Conservation (phyloP, 2,329 filamentous ascomycete genomes). For the Zymoseptoria tritici region DNA sequence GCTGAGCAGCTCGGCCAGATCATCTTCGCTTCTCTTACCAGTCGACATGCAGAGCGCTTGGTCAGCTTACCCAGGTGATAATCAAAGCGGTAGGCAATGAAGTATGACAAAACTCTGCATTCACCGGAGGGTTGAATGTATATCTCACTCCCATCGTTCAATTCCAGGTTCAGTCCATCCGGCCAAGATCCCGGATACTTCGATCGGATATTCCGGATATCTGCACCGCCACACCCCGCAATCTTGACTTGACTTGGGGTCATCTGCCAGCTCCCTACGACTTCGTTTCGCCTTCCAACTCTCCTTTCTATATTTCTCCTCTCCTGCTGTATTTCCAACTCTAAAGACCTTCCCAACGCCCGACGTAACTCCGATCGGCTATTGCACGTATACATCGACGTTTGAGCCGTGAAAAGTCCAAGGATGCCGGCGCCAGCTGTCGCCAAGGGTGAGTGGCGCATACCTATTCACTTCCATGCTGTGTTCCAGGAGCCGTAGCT, state of each 20-base stretch:
- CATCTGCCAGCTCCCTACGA: background rate
- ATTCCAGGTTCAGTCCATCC: background rate
- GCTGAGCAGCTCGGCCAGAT: background rate
- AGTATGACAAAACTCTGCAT: background rate
- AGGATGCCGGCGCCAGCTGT: constrained; percentile 7
- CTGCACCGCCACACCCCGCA: background rate
- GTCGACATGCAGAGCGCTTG: background rate
- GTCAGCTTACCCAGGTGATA: background rate
- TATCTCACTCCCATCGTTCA: too few relatives aligned
- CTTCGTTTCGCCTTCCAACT: background rate
- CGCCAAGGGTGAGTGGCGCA: constrained; percentile 8
- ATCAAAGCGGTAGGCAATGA: background rate
- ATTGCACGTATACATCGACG: background rate
- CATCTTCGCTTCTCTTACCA: background rate
- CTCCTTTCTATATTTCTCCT: background rate
- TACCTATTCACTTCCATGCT: background rate
- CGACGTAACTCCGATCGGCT: background rate
- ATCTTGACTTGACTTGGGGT: background rate
- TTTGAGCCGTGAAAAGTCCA: background rate
- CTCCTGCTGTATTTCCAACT: background rate
- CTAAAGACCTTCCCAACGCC: background rate
- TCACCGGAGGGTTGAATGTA: too few relatives aligned
- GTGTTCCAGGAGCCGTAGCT: constrained; percentile 6
- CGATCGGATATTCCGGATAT: background rate
- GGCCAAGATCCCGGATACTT: background rate